Evolutionary conservation across 2,329 filamentous ascomycete species (phyloP).

Genomic region (Venturia effusa): DNA sequence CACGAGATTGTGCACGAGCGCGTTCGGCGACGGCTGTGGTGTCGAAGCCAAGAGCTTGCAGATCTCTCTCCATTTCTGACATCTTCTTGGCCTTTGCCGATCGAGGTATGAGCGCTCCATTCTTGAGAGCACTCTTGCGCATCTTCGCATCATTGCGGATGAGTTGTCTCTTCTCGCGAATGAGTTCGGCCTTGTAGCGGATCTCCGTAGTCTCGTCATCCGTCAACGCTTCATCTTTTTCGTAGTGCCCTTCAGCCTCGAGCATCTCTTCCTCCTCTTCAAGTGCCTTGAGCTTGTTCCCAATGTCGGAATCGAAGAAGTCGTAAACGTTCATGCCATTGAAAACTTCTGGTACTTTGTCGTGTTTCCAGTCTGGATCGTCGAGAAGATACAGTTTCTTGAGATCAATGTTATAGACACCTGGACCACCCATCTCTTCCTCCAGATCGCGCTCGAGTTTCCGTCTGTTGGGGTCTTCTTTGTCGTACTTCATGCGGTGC

Average conservation of each 20-base stretch:
- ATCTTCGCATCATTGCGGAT: slow-evolving; percentile 92
- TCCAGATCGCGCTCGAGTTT: slow-evolving; percentile 78
- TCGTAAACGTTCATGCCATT: slow-evolving; percentile 97
- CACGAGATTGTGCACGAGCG: slow-evolving; percentile 60
- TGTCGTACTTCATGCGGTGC: slow-evolving; percentile 78
- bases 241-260: slow-evolving; percentile 86
- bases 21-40: slow-evolving; percentile 63
- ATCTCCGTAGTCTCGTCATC: slow-evolving; percentile 84
- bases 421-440: slow-evolving; percentile 83
- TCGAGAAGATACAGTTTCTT: slow-evolving; percentile 79
- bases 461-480: slow-evolving; percentile 72
- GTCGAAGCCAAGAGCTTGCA: slow-evolving; percentile 79
- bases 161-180: slow-evolving; percentile 85
- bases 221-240: slow-evolving; percentile 63
- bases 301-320: slow-evolving; percentile 94
- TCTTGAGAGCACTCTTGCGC: slow-evolving; percentile 86
- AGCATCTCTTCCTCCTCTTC: slow-evolving; percentile 94
- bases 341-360: slow-evolving; percentile 87
- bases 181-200: slow-evolving; percentile 83
- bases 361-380: slow-evolving; percentile 88
- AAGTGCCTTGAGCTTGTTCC: slow-evolving; percentile 77
- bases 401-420: slow-evolving; percentile 91
- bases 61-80: slow-evolving; percentile 74
- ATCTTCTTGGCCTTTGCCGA: slow-evolving; percentile 70
- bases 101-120: slow-evolving; percentile 85